Base-by-base conservation (phyloP, 805 yeast species). In the Spencermartinsiella europaea region DNA sequence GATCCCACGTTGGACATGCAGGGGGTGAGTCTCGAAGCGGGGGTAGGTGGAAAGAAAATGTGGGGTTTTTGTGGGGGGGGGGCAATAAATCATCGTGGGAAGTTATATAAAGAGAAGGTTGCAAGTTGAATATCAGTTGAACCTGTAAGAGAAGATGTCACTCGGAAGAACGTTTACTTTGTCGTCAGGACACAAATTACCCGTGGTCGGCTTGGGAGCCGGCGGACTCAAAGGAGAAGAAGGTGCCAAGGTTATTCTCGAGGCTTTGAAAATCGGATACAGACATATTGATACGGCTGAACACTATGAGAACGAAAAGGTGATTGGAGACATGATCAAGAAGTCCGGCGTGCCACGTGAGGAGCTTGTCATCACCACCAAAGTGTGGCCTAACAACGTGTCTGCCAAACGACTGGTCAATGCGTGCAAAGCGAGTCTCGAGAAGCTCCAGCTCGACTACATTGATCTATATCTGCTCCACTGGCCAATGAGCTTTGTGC, bases 241-340 rank as follows among this genome's bases (percentile, higher is more conserved):
- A 10, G 17, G 20, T n/a, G 44, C 10, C 33, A 44, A 82, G 81
- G 14, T 70, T 70, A 10, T 38, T 5, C n/a, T 27, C 52, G 71
- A 74, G 35, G 91, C 90, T 15, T 68, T 83, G 47, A 71, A 78
- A 58, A 68, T 71, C 7, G 90, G 89, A 12, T 81, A 81, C 63
- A 73, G 81, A 51, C 86, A 80, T 60, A 81, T 85, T 54, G 93
- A 85, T 62, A 78, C 89, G 10, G 91, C 91, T 2, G 77, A 77
- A 61, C 71, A 74, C 51, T 85, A 85, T 62, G 76, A 76, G 2
- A 82, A 81, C 59, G 95, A 86, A 62, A 69, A 64, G 15, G 80
- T 75, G 52, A 82, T 82, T 12, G 88, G 93, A 7, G 56, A 50
- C 27, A 67, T 68, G 33, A 75, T 82, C 44, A 52, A 57, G 19